Base-by-base conservation (phyloP, 1,284 basidiomycete species). In the Salmacisia buchloeana region DNA sequence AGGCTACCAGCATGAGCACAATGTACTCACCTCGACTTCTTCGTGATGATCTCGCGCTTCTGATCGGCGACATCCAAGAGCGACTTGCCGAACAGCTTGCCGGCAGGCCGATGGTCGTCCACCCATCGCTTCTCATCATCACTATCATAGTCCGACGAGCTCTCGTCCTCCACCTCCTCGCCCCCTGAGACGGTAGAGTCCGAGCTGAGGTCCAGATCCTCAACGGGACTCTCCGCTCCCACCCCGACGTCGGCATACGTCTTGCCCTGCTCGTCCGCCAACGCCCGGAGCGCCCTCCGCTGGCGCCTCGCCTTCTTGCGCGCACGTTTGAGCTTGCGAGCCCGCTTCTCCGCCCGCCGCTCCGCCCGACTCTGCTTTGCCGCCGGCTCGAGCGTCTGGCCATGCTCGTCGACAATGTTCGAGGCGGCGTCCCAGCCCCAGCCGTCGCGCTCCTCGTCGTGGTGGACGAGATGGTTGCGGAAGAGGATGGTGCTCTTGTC, bases 401-500 rank as follows among this genome's bases (percentile, higher is more conserved):
- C 68, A 35, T 65, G 58, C 12, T 41, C 56, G 33, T 65, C 63
- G 3, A 59, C 65, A 10, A n/a, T n/a, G n/a, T 23, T n/a, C 10
- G 74, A 71, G 39, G 65, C 69, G 3, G 63, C 45, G 23, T 79
- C 77, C 71, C 71, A 79, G 23, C 77, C 77, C 76, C 76, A 79
- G n/a, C 77, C 77, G 29, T 78, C 75, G 4, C 68, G 65, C 45
- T 79, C 77, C 10, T 74, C 73, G 13, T 74, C 75, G 23, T 76
- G 68, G 38, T 68, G 69, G 2, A 74, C 75, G 3, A 79, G 74
- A 43, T 72, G 73, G 46, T 79, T 79, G n/a, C 77, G 69, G 67
- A 79, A 79, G 18, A 79, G 71, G 0, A 75, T 75, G 1, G 77
- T 79, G 15, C 69, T 74, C 1, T 73, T 72, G 25, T 64, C 69